Percentiles rank a stretch among this genome's conserved stretches.
Evolutionary conservation across 148 eudicot species (phyloP).

Genomic region (Vaccinium vitisidaea): DNA sequence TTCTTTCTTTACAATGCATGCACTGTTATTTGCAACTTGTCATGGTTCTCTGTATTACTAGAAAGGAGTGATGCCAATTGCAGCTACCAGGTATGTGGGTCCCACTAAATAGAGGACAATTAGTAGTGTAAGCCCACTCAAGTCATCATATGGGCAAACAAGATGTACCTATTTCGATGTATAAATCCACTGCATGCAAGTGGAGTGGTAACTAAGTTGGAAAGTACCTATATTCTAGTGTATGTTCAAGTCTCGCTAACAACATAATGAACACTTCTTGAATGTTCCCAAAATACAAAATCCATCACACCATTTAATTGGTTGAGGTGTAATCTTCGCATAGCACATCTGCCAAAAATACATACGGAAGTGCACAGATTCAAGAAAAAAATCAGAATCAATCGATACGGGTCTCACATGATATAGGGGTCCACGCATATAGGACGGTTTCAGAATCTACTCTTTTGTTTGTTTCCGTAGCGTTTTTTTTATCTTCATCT

Average conservation of each 20-base stretch:
- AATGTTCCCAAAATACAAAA: no score
- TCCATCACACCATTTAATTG: background rate
- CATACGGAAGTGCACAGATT: background rate
- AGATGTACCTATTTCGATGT: background rate
- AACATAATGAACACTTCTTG: no score
- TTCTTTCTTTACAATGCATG: background rate
- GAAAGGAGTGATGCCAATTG: constrained; percentile 18
- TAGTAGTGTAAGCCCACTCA: constrained; percentile 11
- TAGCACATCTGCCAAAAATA: background rate
- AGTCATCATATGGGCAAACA: constrained; percentile 17
- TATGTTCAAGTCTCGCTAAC: no score
- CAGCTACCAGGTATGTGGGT: constrained; percentile 15
- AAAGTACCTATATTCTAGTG: no score
- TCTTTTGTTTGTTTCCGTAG: background rate
- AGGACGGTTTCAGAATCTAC: background rate
- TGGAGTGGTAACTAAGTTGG: no score
- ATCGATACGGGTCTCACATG: no score
- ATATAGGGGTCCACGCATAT: background rate
- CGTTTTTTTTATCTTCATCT: background rate
- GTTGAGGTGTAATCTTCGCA: background rate
- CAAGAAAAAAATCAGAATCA: background rate
- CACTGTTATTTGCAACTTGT: constrained; percentile 18
- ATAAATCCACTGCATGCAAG: no score
- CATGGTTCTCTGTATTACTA: constrained; percentile 11
- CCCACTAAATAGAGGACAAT: constrained; percentile 1